Evolutionary conservation across 345 rosid species (phyloP).

Genomic region (Pistacia integerrima): DNA sequence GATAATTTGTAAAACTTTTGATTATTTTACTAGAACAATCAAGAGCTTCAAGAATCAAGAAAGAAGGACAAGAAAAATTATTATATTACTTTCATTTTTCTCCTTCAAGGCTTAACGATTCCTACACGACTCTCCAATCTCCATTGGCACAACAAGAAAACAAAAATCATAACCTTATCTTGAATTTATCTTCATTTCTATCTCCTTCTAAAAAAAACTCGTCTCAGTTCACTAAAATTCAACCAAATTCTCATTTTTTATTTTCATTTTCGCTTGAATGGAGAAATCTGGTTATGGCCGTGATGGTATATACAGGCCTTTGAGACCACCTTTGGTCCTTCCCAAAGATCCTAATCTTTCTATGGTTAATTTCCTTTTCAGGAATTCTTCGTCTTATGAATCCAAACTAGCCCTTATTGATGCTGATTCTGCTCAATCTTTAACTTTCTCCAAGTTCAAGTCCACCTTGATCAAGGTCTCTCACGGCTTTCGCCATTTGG

Average conservation of each 20-base stretch:
- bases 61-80: too few species aligned
- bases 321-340: constrained; percentile 54
- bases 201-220: not conserved
- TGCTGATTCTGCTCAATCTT: constrained; percentile 51
- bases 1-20: too few species aligned
- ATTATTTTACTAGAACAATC: too few species aligned
- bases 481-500: constrained; percentile 65
- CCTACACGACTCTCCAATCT: too few species aligned
- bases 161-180: too few species aligned
- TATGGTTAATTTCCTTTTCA: constrained; percentile 59
- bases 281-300: constrained; percentile 88
- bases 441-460: constrained; percentile 65
- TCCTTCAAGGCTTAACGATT: too few species aligned
- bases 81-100: too few species aligned
- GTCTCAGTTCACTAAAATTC: too few species aligned
- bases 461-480: constrained; percentile 59
- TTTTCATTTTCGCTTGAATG: constrained; percentile 29
- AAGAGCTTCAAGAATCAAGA: too few species aligned
- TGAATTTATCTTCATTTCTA: too few species aligned
- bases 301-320: constrained; percentile 78
- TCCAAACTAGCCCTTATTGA: constrained; percentile 70
- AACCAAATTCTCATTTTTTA: not conserved
- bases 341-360: constrained; percentile 71
- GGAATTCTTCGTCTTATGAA: constrained; percentile 54
- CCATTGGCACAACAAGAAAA: too few species aligned